Evolutionary conservation across 495 filamentous ascomycete genomes (phyloP).

Genomic region (Rusavskia elegans): DNA sequence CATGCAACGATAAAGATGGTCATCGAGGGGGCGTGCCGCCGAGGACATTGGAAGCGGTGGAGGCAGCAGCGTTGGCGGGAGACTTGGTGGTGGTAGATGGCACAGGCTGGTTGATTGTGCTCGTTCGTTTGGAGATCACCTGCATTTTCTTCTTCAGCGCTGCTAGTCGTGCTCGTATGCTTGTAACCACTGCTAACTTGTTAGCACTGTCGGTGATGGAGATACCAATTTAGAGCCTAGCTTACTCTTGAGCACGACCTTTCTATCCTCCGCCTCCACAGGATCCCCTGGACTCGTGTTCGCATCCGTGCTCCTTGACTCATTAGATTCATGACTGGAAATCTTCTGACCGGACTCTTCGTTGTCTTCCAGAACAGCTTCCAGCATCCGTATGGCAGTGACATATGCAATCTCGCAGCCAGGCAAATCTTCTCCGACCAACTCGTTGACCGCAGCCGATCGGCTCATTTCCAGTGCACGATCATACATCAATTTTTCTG

Average conservation of each 20-base stretch:
- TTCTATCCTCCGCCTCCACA: constrained; percentile 57
- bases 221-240: constrained; percentile 1
- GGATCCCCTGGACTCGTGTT: constrained; percentile 36
- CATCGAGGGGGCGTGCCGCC: constrained; percentile 20
- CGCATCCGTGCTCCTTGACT: constrained; percentile 24
- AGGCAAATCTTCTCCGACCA: constrained; percentile 72
- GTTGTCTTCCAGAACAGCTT: constrained; percentile 81
- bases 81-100: constrained; percentile 10
- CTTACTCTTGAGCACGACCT: constrained; percentile 55
- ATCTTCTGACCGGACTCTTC: constrained; percentile 36
- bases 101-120: constrained; percentile 12
- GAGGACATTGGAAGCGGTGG: constrained; percentile 15
- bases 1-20: background rate
- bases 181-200: constrained; percentile 33
- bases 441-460: constrained; percentile 84
- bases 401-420: constrained; percentile 89
- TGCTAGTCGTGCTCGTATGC: constrained; percentile 38
- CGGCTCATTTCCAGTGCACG: constrained; percentile 93
- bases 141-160: constrained; percentile 42
- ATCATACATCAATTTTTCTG: constrained; percentile 96
- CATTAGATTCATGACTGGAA: constrained; percentile 18
- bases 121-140: constrained; percentile 32
- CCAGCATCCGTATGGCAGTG: constrained; percentile 83
- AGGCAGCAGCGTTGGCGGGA: constrained; percentile 2
- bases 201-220: constrained; percentile 15